phyloP scores from a whole-genome alignment of 148 eudicot genomes.

The Silene uniflora region DNA sequence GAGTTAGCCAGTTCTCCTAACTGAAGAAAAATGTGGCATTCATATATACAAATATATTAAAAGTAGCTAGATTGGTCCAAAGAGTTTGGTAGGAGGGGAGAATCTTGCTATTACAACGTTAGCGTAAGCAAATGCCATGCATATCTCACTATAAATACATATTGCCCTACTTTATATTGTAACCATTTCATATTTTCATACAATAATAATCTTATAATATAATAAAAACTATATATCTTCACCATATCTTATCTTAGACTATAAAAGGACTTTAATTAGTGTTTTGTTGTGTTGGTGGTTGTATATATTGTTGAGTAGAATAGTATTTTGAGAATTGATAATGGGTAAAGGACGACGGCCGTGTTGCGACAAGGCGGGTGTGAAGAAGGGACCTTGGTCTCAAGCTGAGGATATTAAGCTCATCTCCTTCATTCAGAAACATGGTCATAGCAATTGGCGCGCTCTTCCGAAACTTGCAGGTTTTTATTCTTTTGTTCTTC shows the following conservation, averaged over 20 bases:
- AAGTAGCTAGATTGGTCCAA: slow-evolving; percentile 18
- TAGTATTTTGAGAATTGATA: neutral
- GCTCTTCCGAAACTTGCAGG: slow-evolving; percentile 55
- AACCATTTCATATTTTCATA: slow-evolving; percentile 8
- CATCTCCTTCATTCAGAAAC: slow-evolving; percentile 40
- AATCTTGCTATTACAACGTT: slow-evolving; percentile 26
- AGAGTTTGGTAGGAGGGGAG: slow-evolving; percentile 31
- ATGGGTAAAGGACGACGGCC: slow-evolving; percentile 52
- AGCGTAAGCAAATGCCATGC: slow-evolving; percentile 36
- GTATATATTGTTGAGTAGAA: neutral
- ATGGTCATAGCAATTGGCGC: slow-evolving; percentile 52
- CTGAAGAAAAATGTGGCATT: neutral
- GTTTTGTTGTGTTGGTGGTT: no score
- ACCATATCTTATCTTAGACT: no score
- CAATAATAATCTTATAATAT: neutral
- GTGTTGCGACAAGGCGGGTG: slow-evolving; percentile 52
- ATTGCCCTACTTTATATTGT: neutral
- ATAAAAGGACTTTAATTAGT: no score
- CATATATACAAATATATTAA: neutral
- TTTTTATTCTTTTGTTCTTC: slow-evolving; percentile 13
- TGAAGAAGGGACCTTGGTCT: slow-evolving; percentile 50
- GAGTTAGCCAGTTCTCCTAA: slow-evolving; percentile 16
- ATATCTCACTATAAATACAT: slow-evolving; percentile 27
- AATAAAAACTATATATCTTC: no score
- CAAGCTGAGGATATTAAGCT: slow-evolving; percentile 47